Conservation (phyloP, 331 rosid genomes). For the Ulmus americana region DNA sequence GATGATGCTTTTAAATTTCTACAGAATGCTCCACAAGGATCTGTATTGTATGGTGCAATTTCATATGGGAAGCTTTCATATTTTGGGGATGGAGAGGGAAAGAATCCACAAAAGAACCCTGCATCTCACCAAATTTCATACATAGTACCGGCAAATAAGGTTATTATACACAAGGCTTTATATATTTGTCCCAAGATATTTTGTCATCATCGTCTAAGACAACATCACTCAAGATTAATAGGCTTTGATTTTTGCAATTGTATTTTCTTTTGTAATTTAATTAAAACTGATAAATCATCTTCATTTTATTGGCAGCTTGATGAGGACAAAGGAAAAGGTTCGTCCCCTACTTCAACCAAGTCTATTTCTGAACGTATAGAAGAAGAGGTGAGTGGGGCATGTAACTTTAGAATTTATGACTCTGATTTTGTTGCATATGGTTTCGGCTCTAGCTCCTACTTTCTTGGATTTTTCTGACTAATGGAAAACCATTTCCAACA, state of each 20-base stretch:
- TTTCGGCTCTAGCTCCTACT: too few relatives aligned
- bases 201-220: not conserved
- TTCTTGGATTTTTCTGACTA: too few relatives aligned
- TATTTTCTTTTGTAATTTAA: not conserved
- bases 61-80: conserved; percentile 64
- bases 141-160: conserved; percentile 85
- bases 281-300: not conserved
- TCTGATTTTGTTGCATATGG: not conserved
- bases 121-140: conserved; percentile 48
- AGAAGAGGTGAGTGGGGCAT: conserved; percentile 58
- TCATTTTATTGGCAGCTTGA: conserved; percentile 43
- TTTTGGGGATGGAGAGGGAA: conserved; percentile 36
- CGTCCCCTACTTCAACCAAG: conserved; percentile 49
- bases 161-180: conserved; percentile 12
- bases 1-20: conserved; percentile 18
- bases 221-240: not conserved
- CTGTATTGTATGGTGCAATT: conserved; percentile 68
- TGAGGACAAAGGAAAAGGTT: conserved; percentile 67
- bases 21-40: conserved; percentile 67
- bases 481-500: too few relatives aligned
- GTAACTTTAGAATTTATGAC: not conserved
- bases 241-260: not conserved
- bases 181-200: not conserved
- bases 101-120: conserved; percentile 62
- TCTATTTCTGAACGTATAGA: conserved; percentile 66